Base-by-base conservation (phyloP, 169 alveolate genomes). In the Plasmodium cynomolgi region DNA sequence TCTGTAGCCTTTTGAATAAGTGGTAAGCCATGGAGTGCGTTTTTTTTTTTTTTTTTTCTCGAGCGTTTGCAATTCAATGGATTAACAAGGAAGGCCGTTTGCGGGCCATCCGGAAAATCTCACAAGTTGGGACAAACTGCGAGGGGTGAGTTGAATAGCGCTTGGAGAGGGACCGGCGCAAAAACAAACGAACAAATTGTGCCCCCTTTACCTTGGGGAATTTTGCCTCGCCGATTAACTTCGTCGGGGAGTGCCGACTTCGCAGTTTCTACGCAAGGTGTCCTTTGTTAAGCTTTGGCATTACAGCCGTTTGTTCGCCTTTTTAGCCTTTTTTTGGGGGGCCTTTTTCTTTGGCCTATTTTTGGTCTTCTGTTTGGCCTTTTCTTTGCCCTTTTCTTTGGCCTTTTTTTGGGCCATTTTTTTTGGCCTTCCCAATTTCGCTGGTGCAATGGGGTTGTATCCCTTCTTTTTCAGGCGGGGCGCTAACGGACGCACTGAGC, bases 1-100 rank as follows among this genome's bases (percentile, higher is more conserved):
- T 58, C 26, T 85, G 93, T 71, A 85, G 56, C 71, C 81, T 85
- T 77, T 71, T 85, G 80, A 85, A 85, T 20, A 85, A 56, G 72
- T 85, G 93, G 47, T 85, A 85, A 44, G 93, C 93, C 93, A 85
- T 85, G 62, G 62, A 50, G 62, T 13, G 62, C 23, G 62, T 15
- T 13, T 50, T 15, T 50, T 15, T 15, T 47, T 62, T 23, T 74
- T 74, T 26, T 34, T 74, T 29, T 29, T 26, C 26, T 29, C 3
- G 4, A 13, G 7, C 41, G n/a, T 9, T 74, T 20, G 54, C 23
- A 41, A 50, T 50, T 13, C 62, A 50, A 50, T 17, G 62, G 9
- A 50, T 50, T 50, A 50, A 4, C 62, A 13, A 26, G 62, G 9
- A 50, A 15, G 62, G 62, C 62, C 62, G 8, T 50, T 15, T 50